Evolutionary conservation across 208 protist genomes (phyloP).

Genomic region (Trypanosoma theileri): DNA sequence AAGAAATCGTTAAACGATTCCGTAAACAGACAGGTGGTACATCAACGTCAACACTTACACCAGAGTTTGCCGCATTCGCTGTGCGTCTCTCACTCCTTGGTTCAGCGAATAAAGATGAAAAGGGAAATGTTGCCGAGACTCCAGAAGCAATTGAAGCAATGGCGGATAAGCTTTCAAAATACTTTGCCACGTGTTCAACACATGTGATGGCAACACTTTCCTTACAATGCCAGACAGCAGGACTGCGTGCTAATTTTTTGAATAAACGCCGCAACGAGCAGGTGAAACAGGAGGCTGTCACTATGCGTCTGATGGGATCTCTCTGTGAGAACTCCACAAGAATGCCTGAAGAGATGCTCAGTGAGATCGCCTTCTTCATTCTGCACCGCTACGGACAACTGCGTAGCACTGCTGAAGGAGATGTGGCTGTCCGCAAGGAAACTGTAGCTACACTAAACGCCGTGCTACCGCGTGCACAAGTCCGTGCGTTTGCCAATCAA

Average conservation of each 20-base stretch:
- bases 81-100: conserved; percentile 69
- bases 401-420: conserved; percentile 11
- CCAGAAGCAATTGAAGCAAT: conserved; percentile 62
- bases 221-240: conserved; percentile 55
- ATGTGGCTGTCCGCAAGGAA: conserved; percentile 44
- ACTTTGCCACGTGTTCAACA: conserved; percentile 48
- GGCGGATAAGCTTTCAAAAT: conserved; percentile 63
- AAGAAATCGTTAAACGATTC: conserved; percentile 68
- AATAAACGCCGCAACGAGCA: conserved; percentile 43
- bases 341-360: conserved; percentile 65
- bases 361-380: conserved; percentile 65
- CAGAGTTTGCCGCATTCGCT: conserved; percentile 65
- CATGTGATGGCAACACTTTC: conserved; percentile 60
- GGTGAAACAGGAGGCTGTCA: conserved; percentile 71
- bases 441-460: conserved; percentile 65
- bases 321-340: conserved; percentile 50
- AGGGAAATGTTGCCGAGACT: conserved; percentile 58
- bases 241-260: conserved; percentile 32
- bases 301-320: conserved; percentile 51
- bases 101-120: conserved; percentile 41
- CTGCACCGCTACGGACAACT: conserved; percentile 64
- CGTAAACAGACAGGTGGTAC: conserved; percentile 34
- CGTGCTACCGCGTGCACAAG: conserved; percentile 66
- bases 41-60: conserved; percentile 38
- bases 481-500: conserved; percentile 70